These are phyloP conservation scores for Gnetum montanum DNA, from an alignment of 75 land plant genomes.

Conservation along the genomic window DNA sequence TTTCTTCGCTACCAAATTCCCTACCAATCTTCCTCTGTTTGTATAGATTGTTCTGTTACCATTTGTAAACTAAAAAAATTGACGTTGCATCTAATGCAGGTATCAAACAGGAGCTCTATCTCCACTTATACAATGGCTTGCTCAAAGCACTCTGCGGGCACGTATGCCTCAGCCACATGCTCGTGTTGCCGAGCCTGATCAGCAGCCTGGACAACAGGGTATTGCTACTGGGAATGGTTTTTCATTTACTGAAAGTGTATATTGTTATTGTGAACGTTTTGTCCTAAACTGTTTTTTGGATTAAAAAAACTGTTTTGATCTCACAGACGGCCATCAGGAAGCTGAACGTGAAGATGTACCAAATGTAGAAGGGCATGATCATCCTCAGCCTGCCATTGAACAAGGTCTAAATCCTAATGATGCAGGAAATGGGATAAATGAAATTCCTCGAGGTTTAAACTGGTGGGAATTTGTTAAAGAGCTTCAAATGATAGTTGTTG, in stretches of 20 bases:
- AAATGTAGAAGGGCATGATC: constrained; percentile 11
- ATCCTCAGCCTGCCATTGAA: neutral
- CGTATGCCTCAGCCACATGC: constrained; percentile 59
- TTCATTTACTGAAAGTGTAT: neutral
- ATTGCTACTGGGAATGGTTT: too few species aligned
- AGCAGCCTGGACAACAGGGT: constrained; percentile 16
- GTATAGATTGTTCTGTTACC: neutral
- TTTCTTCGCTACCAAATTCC: neutral
- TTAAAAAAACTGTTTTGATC: too few species aligned
- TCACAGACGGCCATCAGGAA: constrained; percentile 26
- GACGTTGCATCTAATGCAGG: constrained; percentile 24
- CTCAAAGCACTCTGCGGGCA: constrained; percentile 66
- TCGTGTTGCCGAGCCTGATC: constrained; percentile 28
- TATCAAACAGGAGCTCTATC: constrained; percentile 91
- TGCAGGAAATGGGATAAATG: constrained; percentile 11
- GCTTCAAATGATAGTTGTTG: constrained; percentile 87
- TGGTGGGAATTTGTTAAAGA: constrained; percentile 86
- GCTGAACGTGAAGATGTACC: constrained; percentile 19
- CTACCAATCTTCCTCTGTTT: too few species aligned
- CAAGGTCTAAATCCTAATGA: constrained; percentile 5
- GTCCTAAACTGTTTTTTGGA: neutral
- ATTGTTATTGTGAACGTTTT: neutral
- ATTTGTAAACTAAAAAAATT: constrained; percentile 3
- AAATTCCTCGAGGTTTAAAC: constrained; percentile 22
- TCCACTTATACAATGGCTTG: constrained; percentile 75